Base-by-base conservation (phyloP, 2,329 filamentous ascomycete genomes). In the Pseudocercospora fijiensis region DNA sequence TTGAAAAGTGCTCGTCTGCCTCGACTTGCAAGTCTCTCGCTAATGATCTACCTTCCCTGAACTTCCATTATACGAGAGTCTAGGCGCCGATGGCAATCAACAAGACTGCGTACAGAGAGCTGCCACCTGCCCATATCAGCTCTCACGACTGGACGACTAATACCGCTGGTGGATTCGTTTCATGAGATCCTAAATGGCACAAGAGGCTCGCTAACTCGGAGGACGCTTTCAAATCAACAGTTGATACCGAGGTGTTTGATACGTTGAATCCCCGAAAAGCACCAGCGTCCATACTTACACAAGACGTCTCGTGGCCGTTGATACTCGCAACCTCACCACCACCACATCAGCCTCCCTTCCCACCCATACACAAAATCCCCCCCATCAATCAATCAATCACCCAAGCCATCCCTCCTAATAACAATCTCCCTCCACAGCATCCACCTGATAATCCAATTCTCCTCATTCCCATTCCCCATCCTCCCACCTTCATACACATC, bases 371-470 rank as follows among this genome's bases (percentile, higher is more conserved):
- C n/a, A n/a, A n/a, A n/a, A n/a, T n/a, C n/a, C n/a, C n/a, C n/a
- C n/a, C n/a, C n/a, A n/a, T n/a, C n/a, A n/a, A n/a, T n/a, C n/a
- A n/a, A n/a, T 53, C 49, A 24, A 13, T 10, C 26, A 27, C 10
- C 28, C 49, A 10, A 9, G 1, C 49, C 49, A 18, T 53, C 49
- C 11, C 22, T 53, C 16, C 49, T 53, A 24, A 53, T 53, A 24
- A 53, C 16, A 10, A 53, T 53, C 16, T 53, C 49, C 49, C 57
- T 45, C 58, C 58, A 65, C 2, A 65, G 56, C 58, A 65, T 27
- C 63, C 59, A 65, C 28, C 63, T 28, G 22, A 62, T 61, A 10
- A 65, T 59, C 59, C 59, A 65, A 45, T 65, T 62, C 26, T 59
- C 47, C 2, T 60, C 63, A 16, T 60, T 41, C 6, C 20, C 55